Conservation (phyloP, 768 basidiomycete genomes). For the Hortiboletus campestris region DNA sequence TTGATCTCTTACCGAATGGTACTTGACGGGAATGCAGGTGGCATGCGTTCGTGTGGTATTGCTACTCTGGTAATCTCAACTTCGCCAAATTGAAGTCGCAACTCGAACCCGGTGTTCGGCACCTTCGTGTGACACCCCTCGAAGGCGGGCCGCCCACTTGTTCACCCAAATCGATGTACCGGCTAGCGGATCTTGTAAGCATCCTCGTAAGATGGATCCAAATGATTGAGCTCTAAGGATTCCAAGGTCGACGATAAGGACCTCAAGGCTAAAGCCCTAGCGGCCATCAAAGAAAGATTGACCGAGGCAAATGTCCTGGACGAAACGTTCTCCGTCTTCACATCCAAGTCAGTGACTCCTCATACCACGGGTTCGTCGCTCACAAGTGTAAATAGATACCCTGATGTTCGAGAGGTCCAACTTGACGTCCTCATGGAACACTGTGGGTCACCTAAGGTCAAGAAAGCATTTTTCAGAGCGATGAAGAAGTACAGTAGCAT, state of each 20-base stretch:
- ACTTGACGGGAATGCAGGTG: conserved; percentile 12
- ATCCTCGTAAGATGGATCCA: neutral
- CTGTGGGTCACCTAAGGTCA: conserved; percentile 10
- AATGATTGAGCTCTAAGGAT: neutral
- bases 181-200: conserved; percentile 32
- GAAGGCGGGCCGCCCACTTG: conserved; percentile 16
- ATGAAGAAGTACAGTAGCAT: neutral
- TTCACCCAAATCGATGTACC: conserved; percentile 40
- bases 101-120: neutral
- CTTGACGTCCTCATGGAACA: conserved; percentile 13
- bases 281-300: conserved; percentile 19
- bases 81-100: conserved; percentile 21
- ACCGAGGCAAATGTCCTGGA: conserved; percentile 18
- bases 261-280: conserved; percentile 18
- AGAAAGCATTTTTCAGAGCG: conserved; percentile 10
- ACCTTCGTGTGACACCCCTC: neutral
- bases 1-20: neutral
- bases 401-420: conserved; percentile 15
- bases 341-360: conserved; percentile 17
- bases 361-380: neutral
- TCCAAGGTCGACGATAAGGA: conserved; percentile 13
- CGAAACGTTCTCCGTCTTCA: conserved; percentile 28
- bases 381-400: conserved; percentile 12
- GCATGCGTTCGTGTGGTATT: conserved; percentile 26
- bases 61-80: conserved; percentile 21